Conservation (phyloP, 2,329 filamentous ascomycete species). For the Cordyceps cateniannulata region DNA sequence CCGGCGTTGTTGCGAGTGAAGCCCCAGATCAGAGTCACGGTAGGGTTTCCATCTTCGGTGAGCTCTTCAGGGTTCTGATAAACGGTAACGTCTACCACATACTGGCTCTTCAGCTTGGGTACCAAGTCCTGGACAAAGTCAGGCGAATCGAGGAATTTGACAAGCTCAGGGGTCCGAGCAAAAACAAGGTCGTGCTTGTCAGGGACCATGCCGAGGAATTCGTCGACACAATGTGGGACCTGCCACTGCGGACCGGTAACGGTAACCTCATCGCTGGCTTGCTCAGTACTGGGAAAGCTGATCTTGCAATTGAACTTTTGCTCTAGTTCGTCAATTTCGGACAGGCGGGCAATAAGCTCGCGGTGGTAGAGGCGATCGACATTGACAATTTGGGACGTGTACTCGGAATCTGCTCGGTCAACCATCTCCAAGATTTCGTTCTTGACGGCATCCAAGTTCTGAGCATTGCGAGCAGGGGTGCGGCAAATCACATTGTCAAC, state of each 20-base stretch:
- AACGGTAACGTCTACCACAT: conserved; percentile 81
- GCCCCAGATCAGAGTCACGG: conserved; percentile 62
- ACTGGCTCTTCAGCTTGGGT: conserved; percentile 80
- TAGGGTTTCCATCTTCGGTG: conserved; percentile 51
- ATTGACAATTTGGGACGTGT: conserved; percentile 86
- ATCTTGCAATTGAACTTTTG: conserved; percentile 99
- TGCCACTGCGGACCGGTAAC: conserved; percentile 97
- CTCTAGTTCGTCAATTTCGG: conserved; percentile 88
- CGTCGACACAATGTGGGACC: conserved; percentile 92
- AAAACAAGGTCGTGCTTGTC: conserved; percentile 91
- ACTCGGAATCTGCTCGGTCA: conserved; percentile 95
- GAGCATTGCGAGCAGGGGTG: conserved; percentile 91
- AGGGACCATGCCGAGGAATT: conserved; percentile 95
- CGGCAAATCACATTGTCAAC: conserved; percentile 99
- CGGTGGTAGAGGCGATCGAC: conserved; percentile 95
- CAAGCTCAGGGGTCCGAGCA: conserved; percentile 66
- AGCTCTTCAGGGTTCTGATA: conserved; percentile 56
- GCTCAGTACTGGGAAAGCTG: conserved; percentile 93
- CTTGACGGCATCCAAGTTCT: conserved; percentile 94
- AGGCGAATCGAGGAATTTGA: conserved; percentile 73
- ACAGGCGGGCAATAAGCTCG: conserved; percentile 80
- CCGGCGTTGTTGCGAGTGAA: conserved; percentile 98
- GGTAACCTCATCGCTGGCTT: conserved; percentile 91
- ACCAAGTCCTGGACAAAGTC: conserved; percentile 77
- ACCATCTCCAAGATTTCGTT: conserved; percentile 99